These are phyloP conservation scores for Quercus aquifolioides DNA, from an alignment of 306 rosid genomes.

Conservation along the genomic window DNA sequence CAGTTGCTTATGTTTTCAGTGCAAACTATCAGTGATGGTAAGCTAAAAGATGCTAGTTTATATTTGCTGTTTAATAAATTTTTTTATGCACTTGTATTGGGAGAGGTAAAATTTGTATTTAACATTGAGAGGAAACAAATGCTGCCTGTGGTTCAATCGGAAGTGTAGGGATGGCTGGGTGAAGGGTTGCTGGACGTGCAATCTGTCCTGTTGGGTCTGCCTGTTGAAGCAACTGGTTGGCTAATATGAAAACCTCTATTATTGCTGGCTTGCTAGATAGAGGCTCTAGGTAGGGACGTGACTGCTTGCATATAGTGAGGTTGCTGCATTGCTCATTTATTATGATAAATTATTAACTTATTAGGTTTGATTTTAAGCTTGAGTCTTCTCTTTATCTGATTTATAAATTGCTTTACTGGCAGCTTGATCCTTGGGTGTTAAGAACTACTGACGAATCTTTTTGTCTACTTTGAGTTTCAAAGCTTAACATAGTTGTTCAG, in stretches of 20 bases:
- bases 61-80: background rate
- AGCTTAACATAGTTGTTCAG: background rate
- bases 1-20: background rate
- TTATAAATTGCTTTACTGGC: background rate
- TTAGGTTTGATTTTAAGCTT: background rate
- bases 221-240: background rate
- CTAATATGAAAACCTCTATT: background rate
- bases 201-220: background rate
- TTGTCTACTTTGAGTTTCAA: background rate
- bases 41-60: background rate
- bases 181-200: background rate
- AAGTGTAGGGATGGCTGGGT: background rate
- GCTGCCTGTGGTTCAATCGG: background rate
- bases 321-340: background rate
- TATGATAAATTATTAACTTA: background rate
- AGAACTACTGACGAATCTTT: background rate
- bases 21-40: background rate
- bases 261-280: background rate
- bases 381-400: background rate
- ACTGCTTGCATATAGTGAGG: background rate
- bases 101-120: background rate
- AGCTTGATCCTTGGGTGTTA: background rate
- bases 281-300: background rate
- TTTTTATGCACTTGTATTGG: background rate
- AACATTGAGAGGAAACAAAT: background rate